These are phyloP conservation scores for Fraxinus ornus DNA, from an alignment of 305 asterid species.

Conservation along the genomic window DNA sequence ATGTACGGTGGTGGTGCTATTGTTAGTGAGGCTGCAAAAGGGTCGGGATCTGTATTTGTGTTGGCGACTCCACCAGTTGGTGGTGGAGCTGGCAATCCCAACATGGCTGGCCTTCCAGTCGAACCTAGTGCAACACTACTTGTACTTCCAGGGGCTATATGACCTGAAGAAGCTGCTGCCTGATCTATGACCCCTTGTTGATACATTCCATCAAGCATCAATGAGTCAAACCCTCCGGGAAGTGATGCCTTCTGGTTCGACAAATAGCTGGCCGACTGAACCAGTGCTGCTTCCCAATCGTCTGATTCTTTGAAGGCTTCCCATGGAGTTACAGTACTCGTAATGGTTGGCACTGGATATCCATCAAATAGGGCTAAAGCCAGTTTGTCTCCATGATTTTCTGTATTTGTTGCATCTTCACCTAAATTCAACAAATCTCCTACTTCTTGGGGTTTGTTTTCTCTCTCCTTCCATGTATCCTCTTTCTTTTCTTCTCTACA, in stretches of 20 bases:
- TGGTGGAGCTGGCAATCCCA: slow-evolving; percentile 87
- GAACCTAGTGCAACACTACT: slow-evolving; percentile 84
- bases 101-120: slow-evolving; percentile 70
- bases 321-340: slow-evolving; percentile 54
- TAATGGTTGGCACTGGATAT: slow-evolving; percentile 30
- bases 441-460: slow-evolving; percentile 31
- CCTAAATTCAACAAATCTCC: slow-evolving; percentile 80
- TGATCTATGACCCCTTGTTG: slow-evolving; percentile 62
- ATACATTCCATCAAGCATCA: slow-evolving; percentile 81
- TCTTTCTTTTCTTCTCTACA: slow-evolving; percentile 25
- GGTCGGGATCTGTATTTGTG: slow-evolving; percentile 36
- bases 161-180: slow-evolving; percentile 61
- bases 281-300: slow-evolving; percentile 81
- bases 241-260: slow-evolving; percentile 61
- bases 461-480: slow-evolving; percentile 12
- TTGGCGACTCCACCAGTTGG: slow-evolving; percentile 28
- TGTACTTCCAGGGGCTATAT: slow-evolving; percentile 69
- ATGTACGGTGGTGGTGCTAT: slow-evolving; percentile 80
- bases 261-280: slow-evolving; percentile 67
- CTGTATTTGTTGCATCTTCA: slow-evolving; percentile 49
- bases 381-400: slow-evolving; percentile 47
- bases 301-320: slow-evolving; percentile 73
- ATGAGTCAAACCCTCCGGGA: slow-evolving; percentile 57
- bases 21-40: slow-evolving; percentile 71
- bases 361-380: slow-evolving; percentile 78